A percentile compares a stretch with the other conserved stretches of the same genome.
Evolutionary conservation across 2,329 filamentous ascomycete genomes (phyloP).

Genomic region (Cercospora nicotianae): DNA sequence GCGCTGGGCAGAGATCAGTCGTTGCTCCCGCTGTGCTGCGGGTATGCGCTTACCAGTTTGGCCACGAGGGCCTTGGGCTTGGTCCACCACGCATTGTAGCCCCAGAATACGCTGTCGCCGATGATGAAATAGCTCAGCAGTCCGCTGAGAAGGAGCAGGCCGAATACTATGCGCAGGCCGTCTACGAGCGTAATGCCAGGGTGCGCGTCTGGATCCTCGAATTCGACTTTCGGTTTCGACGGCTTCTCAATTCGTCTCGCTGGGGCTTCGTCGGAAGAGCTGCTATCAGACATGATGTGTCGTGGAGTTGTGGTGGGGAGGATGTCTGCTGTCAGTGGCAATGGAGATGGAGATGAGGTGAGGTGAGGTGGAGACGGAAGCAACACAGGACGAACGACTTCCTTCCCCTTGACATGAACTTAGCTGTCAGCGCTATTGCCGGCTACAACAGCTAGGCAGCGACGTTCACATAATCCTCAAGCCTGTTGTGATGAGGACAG

Average conservation of each 20-base stretch:
- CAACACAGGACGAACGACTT: not conserved
- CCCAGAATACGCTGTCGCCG: constrained; percentile 63
- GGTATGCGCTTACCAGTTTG: constrained; percentile 14
- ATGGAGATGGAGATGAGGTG: constrained; percentile 3
- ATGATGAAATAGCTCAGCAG: constrained; percentile 44
- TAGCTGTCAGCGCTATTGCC: not conserved
- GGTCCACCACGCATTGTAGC: constrained; percentile 63
- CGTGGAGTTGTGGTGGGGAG: not conserved
- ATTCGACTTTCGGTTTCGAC: not conserved
- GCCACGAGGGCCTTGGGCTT: constrained; percentile 47
- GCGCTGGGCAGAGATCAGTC: constrained; percentile 37
- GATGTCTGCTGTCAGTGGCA: not conserved
- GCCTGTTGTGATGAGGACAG: not conserved
- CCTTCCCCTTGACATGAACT: not conserved
- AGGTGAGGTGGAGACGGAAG: not conserved
- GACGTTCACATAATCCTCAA: not conserved
- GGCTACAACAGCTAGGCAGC: not conserved
- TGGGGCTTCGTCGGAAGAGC: not conserved
- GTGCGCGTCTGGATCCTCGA: constrained; percentile 9
- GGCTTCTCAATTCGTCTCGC: not conserved
- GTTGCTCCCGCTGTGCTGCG: not conserved
- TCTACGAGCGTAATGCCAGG: constrained; percentile 30
- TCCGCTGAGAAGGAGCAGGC: constrained; percentile 39
- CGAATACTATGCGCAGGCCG: constrained; percentile 38
- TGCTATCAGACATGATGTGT: not conserved